Percentiles rank a stretch among this genome's conserved stretches.
Evolutionary conservation across 2,329 filamentous ascomycete species (phyloP).

Genomic region (Diaporthe ilicicola): DNA sequence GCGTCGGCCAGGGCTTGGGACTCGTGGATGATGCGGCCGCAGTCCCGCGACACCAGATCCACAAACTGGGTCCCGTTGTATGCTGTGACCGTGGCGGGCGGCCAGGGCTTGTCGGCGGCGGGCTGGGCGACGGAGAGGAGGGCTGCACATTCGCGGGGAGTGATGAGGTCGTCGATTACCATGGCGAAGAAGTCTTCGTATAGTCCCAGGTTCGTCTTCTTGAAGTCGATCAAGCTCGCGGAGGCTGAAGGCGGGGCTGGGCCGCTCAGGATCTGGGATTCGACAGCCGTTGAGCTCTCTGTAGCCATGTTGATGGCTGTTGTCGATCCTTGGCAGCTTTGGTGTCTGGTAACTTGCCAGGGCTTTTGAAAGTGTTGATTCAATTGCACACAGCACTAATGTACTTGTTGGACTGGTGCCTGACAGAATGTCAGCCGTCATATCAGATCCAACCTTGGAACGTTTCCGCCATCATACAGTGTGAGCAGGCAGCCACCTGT

Average conservation of each 20-base stretch:
- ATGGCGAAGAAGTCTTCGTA: constrained; percentile 64
- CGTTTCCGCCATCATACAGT: neutral
- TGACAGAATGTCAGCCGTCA: neutral
- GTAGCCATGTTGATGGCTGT: neutral
- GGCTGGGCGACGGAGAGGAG: constrained; percentile 3
- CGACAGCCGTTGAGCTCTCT: neutral
- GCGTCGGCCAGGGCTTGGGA: neutral
- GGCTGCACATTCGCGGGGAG: constrained; percentile 31
- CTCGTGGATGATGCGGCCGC: constrained; percentile 5
- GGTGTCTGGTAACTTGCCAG: neutral
- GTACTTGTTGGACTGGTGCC: neutral
- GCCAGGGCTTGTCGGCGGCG: neutral
- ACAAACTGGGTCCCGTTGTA: neutral
- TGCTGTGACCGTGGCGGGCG: neutral
- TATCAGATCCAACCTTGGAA: neutral
- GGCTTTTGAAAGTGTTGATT: neutral
- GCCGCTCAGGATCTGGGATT: neutral
- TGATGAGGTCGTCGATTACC: constrained; percentile 68
- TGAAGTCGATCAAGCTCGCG: constrained; percentile 58
- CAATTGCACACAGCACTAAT: neutral
- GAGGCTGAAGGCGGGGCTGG: neutral
- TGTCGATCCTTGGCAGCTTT: neutral
- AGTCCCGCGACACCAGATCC: neutral
- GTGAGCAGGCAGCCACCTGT: neutral
- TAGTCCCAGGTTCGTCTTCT: constrained; percentile 54